Base-by-base conservation (phyloP, 305 asterid species). In the Fraxinus greggii region DNA sequence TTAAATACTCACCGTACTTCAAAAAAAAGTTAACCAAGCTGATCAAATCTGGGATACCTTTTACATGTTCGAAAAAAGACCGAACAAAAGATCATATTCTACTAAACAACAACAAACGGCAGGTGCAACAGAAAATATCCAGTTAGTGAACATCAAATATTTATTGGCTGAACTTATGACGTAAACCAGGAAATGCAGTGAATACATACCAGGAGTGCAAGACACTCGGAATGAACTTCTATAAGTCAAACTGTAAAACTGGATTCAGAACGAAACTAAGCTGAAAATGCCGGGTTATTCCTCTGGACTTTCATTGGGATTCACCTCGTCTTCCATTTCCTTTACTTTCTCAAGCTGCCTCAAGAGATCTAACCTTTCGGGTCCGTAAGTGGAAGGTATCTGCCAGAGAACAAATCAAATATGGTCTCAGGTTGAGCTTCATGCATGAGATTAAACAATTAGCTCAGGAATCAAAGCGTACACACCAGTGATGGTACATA, bases 301-400 rank as follows among this genome's bases (percentile, higher is more conserved):
- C 48, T 89, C 95, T 0, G 90, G 81, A 72, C 82, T 82, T 70
- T 92, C 98, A 33, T 26, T 81, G 59, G 87, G 82, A 83, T 84
- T 85, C 38, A 82, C 92, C 79, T 92, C 97, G 24, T 81, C 90
- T 86, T 94, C 97, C 95, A 90, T 86, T 89, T 96, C 97, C 91
- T 91, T 94, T 13, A 96, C 94, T 86, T 96, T 96, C 89, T 94
- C 90, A 79, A 96, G 92, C 92, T 96, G 96, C 95, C 92, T 87
- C 80, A 89, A 88, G 77, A 89, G 88, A 80, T 81, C 86, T 63
- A 89, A 81, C 78, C 92, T 87, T 74, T 87, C 92, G 0, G 88
- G 79, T 78, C 92, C 92, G 29, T 89, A 89, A 1, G 92, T 89
- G 59, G 92, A 89, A 45, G 92, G 92, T 75, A 89, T 89, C 92